Percentiles rank a stretch among this genome's conserved stretches.
Conservation (phyloP, 768 basidiomycete species). For the Termitomyces heimii region DNA sequence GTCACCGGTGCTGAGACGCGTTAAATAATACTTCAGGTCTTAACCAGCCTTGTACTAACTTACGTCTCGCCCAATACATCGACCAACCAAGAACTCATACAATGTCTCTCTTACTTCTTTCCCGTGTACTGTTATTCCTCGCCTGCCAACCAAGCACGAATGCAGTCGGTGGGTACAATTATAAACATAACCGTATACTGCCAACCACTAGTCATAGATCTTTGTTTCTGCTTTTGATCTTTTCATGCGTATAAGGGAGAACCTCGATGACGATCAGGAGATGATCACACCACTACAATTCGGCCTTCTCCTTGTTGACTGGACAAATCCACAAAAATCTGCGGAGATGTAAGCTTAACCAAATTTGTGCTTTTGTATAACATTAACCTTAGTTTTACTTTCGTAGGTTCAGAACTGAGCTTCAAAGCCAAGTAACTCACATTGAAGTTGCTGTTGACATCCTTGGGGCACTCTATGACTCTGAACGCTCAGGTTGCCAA, state of each 20-base stretch:
- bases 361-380: not conserved
- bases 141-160: slow-evolving; percentile 66
- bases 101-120: slow-evolving; percentile 95
- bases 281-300: slow-evolving; percentile 73
- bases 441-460: slow-evolving; percentile 55
- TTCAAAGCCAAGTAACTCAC: slow-evolving; percentile 32
- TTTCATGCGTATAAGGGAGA: slow-evolving; percentile 49
- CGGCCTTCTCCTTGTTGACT: slow-evolving; percentile 76
- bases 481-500: slow-evolving; percentile 36
- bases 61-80: slow-evolving; percentile 86
- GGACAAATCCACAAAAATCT: slow-evolving; percentile 80
- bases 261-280: slow-evolving; percentile 65
- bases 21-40: slow-evolving; percentile 20
- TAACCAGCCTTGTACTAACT: slow-evolving; percentile 38
- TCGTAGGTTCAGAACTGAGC: slow-evolving; percentile 9
- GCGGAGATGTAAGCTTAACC: slow-evolving; percentile 32
- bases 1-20: not conserved
- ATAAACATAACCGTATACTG: not conserved
- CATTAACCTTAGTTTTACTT: not conserved
- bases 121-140: slow-evolving; percentile 91
- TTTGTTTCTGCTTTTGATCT: slow-evolving; percentile 65
- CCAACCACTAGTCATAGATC: slow-evolving; percentile 38
- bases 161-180: slow-evolving; percentile 33
- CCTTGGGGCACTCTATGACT: slow-evolving; percentile 40
- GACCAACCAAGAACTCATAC: slow-evolving; percentile 80